Conservation (phyloP, 805 yeast genomes). For the Suhomyces vadensis region DNA sequence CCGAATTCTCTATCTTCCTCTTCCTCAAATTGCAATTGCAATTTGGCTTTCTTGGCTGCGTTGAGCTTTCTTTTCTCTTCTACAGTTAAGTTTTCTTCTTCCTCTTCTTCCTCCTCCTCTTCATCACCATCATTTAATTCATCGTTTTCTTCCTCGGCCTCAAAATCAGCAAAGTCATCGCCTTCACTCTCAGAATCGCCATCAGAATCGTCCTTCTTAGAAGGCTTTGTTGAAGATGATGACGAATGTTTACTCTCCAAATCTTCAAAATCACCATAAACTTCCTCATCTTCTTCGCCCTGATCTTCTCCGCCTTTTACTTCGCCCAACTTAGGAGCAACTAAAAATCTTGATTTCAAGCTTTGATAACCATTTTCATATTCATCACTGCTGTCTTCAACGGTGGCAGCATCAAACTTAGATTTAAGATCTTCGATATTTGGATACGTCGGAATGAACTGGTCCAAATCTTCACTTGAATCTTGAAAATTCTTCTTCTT, state of each 20-base stretch:
- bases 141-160: constrained; percentile 46
- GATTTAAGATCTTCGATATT: constrained; percentile 43
- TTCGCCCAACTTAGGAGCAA: constrained; percentile 50
- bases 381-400: constrained; percentile 31
- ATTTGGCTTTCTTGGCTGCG: constrained; percentile 86
- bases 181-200: constrained; percentile 26
- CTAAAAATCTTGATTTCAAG: constrained; percentile 50
- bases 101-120: constrained; percentile 44
- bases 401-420: constrained; percentile 44
- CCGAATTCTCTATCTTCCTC: constrained; percentile 66
- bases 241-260: constrained; percentile 25
- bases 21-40: constrained; percentile 86
- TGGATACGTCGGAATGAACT: constrained; percentile 37
- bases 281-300: constrained; percentile 32
- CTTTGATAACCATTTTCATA: constrained; percentile 42
- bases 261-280: constrained; percentile 43
- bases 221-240: constrained; percentile 29
- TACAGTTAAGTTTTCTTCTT: constrained; percentile 48
- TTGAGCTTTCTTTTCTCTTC: constrained; percentile 78
- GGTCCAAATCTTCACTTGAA: constrained; percentile 37
- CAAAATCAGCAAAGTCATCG: constrained; percentile 54
- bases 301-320: constrained; percentile 25
- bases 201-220: constrained; percentile 34
- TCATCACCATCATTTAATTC: constrained; percentile 44
- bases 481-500: constrained; percentile 42